Base-by-base conservation (phyloP, 2,329 filamentous ascomycete species). In the Fragosphaeria purpurea region DNA sequence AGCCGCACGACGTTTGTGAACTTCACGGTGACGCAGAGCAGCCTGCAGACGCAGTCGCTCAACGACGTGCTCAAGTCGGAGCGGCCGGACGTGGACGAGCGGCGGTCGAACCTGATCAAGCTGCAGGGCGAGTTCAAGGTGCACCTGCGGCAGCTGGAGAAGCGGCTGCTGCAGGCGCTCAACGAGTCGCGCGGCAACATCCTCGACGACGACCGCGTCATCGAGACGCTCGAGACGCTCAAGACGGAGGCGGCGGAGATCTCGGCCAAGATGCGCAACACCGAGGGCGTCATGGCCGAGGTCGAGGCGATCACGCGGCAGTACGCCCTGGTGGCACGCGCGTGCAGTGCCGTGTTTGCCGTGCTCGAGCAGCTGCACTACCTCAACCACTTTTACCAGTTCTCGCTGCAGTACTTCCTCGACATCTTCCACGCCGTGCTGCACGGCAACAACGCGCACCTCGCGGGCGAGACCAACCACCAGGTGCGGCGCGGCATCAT, bases 321-420 rank as follows among this genome's bases (percentile, higher is more conserved):
- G 67, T 98, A 98, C 76, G 86, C 85, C 63, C 82, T 94, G 57
- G 89, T 98, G 67, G 93, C 93, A 51, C 81, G 84, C 60, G 91
- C 93, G 41, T 98, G 93, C 77, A 96, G 91, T 70, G 90, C 93
- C 50, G 91, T 98, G 41, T 98, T 97, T 65, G 89, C 94, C 35
- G 87, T 98, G 11, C 75, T 98, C 54, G 94, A 98, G 70, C 91
- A 98, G 67, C 79, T 98, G 52, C 91, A 97, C 68, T 94, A 96
- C 64, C 83, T 98, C 65, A 96, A 98, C 67, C 93, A 97, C 73
- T 97, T 97, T 70, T 98, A 98, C 68, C 94, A 97, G 65, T 98
- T 98, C 75, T 98, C 93, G 39, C 77, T 98, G 53, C 90, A 96
- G 67, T 98, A 95, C 70, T 98, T 98, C 70, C 79, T 95, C 50